Evolutionary conservation across 2,329 filamentous ascomycete species (phyloP).

Genomic region (Colletotrichum orchidophilum): DNA sequence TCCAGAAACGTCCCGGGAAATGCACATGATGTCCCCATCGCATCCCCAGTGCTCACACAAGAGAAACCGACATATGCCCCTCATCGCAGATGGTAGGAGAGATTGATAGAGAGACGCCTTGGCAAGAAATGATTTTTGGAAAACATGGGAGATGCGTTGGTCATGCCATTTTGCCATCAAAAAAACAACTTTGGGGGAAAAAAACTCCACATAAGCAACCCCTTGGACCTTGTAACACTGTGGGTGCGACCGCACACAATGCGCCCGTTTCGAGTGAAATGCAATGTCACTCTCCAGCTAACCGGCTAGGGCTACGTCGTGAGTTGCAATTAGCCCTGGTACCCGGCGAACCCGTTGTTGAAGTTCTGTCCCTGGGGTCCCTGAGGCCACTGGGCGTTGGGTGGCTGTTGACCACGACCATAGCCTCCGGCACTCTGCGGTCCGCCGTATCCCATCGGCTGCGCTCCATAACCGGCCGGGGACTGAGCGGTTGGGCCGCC

Average conservation of each 20-base stretch:
- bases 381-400: slow-evolving; percentile 65
- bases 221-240: slow-evolving; percentile 26
- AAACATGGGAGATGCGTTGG: slow-evolving; percentile 28
- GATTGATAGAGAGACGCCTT: slow-evolving; percentile 26
- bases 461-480: slow-evolving; percentile 69
- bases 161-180: slow-evolving; percentile 30
- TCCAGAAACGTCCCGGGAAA: slow-evolving; percentile 24
- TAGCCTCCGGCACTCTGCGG: slow-evolving; percentile 85
- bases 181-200: slow-evolving; percentile 16
- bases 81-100: slow-evolving; percentile 29
- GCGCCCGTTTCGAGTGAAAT: slow-evolving; percentile 19
- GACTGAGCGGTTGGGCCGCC: slow-evolving; percentile 69
- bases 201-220: slow-evolving; percentile 19
- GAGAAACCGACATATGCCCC: slow-evolving; percentile 28
- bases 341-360: slow-evolving; percentile 70
- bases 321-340: slow-evolving; percentile 61
- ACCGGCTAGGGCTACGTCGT: neutral
- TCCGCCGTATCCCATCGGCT: slow-evolving; percentile 76
- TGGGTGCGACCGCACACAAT: slow-evolving; percentile 12
- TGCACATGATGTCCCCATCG: slow-evolving; percentile 27
- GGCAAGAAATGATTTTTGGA: slow-evolving; percentile 29
- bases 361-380: slow-evolving; percentile 63
- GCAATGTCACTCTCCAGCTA: slow-evolving; percentile 5
- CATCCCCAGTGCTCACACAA: slow-evolving; percentile 29
- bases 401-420: slow-evolving; percentile 75